Percentiles rank a stretch among this genome's conserved stretches.
These are phyloP conservation scores for Fraxinus angustifolia DNA, from an alignment of 305 asterid genomes.

Conservation along the genomic window DNA sequence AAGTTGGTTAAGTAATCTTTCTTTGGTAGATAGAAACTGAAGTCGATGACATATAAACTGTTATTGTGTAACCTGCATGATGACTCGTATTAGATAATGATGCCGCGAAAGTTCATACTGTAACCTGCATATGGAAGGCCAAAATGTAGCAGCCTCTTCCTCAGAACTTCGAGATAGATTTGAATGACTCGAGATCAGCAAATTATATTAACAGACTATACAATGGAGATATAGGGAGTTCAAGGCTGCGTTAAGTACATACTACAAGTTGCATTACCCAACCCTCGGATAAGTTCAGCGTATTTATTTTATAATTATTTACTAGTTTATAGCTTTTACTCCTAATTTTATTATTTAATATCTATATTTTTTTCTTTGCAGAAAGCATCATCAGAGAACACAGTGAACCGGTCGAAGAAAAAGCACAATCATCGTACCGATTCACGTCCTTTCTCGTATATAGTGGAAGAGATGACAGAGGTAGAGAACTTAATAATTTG, in stretches of 20 bases:
- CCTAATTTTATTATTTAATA: no score
- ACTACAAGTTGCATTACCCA: neutral
- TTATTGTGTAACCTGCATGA: neutral
- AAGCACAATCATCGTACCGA: no score
- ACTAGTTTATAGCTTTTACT: neutral
- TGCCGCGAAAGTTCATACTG: neutral
- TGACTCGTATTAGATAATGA: neutral
- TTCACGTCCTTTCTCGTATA: neutral
- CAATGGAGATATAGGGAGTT: neutral
- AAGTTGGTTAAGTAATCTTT: neutral
- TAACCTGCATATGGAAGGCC: conserved; percentile 46
- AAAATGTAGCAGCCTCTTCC: conserved; percentile 19
- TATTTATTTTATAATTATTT: no score
- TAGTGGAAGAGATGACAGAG: neutral
- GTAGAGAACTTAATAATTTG: neutral
- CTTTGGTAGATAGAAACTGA: neutral
- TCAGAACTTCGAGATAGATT: neutral
- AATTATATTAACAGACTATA: neutral
- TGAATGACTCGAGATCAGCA: neutral
- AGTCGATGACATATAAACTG: neutral
- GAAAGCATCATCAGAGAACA: neutral
- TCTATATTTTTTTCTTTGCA: neutral
- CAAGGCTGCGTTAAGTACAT: neutral
- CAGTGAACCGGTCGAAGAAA: no score
- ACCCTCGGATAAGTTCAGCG: neutral